phyloP scores from a whole-genome alignment of 2,329 filamentous ascomycete genomes.

The Colletotrichum liaoningense region DNA sequence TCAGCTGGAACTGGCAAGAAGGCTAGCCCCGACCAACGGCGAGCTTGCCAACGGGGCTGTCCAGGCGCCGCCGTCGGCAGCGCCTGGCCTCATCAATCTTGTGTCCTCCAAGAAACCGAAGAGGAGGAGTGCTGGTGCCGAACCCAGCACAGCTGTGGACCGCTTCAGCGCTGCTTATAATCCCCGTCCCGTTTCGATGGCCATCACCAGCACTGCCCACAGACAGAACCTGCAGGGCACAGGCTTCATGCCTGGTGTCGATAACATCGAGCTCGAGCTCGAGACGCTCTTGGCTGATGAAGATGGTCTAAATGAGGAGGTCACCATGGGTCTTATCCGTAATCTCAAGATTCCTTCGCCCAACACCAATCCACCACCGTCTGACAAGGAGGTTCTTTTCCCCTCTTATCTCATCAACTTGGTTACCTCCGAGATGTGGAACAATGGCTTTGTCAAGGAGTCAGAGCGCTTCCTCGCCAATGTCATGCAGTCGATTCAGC shows the following conservation, averaged over 20 bases:
- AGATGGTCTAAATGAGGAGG: constrained; percentile 95
- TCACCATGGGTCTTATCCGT: constrained; percentile 93
- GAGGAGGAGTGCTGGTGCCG: constrained; percentile 88
- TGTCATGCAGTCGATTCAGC: constrained; percentile 99
- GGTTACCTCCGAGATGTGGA: constrained; percentile 99
- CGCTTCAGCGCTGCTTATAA: constrained; percentile 94
- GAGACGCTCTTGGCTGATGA: constrained; percentile 95
- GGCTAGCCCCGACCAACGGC: constrained; percentile 80
- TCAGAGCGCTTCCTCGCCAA: constrained; percentile 98
- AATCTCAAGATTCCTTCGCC: constrained; percentile 97
- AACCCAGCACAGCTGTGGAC: constrained; percentile 82
- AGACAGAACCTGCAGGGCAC: constrained; percentile 79
- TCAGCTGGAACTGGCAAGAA: constrained; percentile 88
- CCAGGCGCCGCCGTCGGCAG: constrained; percentile 61
- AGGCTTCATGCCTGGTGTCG: constrained; percentile 82
- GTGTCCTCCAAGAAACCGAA: constrained; percentile 98
- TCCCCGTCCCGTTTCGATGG: constrained; percentile 96
- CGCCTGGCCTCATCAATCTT: constrained; percentile 91
- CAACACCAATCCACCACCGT: constrained; percentile 86
- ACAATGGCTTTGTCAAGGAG: constrained; percentile 99
- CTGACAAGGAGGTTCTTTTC: constrained; percentile 98
- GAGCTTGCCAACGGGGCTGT: constrained; percentile 54
- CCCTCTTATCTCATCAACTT: constrained; percentile 98
- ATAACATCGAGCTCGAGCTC: constrained; percentile 95
- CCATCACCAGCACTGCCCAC: constrained; percentile 75